Percentiles rank a stretch among this genome's conserved stretches.
Evolutionary conservation across 2,329 filamentous ascomycete genomes (phyloP).

Genomic region (Sclerotiophoma versabilis): DNA sequence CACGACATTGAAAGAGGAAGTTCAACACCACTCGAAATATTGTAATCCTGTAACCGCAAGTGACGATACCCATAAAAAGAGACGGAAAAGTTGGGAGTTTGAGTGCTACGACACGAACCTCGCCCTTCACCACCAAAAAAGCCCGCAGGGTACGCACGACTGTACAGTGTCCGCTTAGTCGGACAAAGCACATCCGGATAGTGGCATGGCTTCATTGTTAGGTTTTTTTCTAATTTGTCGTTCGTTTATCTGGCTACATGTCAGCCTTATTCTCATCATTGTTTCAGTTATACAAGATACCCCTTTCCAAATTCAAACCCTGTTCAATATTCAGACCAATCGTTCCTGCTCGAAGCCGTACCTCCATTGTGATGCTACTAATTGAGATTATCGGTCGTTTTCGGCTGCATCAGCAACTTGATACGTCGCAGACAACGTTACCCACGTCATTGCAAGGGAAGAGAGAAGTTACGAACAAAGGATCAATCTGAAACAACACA

Average conservation of each 20-base stretch:
- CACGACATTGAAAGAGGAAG: slow-evolving; percentile 19
- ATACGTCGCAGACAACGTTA: not conserved
- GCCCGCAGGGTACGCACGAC: slow-evolving; percentile 15
- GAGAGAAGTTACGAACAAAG: too few species aligned
- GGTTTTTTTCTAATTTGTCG: not conserved
- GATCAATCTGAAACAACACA: too few species aligned
- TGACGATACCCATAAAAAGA: slow-evolving; percentile 20
- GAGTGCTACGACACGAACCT: slow-evolving; percentile 5
- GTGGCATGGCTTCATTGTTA: slow-evolving; percentile 7
- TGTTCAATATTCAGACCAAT: too few species aligned
- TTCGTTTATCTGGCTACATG: slow-evolving; percentile 1
- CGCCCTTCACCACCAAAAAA: slow-evolving; percentile 10
- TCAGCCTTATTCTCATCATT: slow-evolving; percentile 19
- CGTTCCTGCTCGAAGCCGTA: too few species aligned
- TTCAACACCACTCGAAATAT: slow-evolving; percentile 33
- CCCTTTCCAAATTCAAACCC: slow-evolving; percentile 34
- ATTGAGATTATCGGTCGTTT: too few species aligned
- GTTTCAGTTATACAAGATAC: slow-evolving; percentile 40
- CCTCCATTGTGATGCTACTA: too few species aligned
- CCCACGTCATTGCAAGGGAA: too few species aligned
- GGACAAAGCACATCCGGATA: slow-evolving; percentile 19
- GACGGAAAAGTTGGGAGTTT: slow-evolving; percentile 26
- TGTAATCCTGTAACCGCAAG: slow-evolving; percentile 1
- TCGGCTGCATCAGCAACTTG: too few species aligned
- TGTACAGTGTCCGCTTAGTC: slow-evolving; percentile 39